phyloP scores from a whole-genome alignment of 2,329 filamentous ascomycete genomes.

The Diaporthe australafricana region DNA sequence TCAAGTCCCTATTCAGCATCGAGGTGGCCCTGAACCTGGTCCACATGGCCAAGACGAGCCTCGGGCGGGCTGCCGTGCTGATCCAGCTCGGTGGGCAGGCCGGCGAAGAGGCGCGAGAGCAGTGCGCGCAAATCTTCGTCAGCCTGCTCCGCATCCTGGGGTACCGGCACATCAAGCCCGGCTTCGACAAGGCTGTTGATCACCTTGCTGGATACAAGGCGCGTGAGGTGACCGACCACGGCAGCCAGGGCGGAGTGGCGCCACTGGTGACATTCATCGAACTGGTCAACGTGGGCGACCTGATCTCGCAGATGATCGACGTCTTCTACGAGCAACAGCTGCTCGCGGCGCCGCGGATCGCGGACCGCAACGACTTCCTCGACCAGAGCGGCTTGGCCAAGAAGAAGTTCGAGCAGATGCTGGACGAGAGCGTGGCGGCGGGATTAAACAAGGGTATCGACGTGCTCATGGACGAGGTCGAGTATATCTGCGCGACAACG shows the following conservation, averaged over 20 bases:
- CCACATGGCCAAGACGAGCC: slow-evolving; percentile 86
- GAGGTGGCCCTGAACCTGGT: slow-evolving; percentile 92
- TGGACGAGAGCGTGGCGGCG: slow-evolving; percentile 95
- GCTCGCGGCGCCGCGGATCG: slow-evolving; percentile 82
- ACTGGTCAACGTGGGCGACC: slow-evolving; percentile 95
- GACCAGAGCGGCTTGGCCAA: slow-evolving; percentile 93
- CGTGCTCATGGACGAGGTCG: slow-evolving; percentile 97
- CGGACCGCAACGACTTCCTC: slow-evolving; percentile 93
- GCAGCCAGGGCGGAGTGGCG: slow-evolving; percentile 77
- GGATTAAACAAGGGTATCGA: slow-evolving; percentile 98
- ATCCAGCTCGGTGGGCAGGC: slow-evolving; percentile 82
- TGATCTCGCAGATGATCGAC: slow-evolving; percentile 99
- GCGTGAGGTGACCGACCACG: slow-evolving; percentile 79
- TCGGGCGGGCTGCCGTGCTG: slow-evolving; percentile 88
- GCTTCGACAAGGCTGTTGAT: slow-evolving; percentile 91
- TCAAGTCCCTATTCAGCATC: slow-evolving; percentile 94
- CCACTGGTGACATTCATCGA: slow-evolving; percentile 96
- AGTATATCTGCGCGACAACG: slow-evolving; percentile 91
- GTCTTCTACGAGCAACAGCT: slow-evolving; percentile 96
- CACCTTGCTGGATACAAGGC: slow-evolving; percentile 94
- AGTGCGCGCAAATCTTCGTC: slow-evolving; percentile 92
- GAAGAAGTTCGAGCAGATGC: slow-evolving; percentile 98
- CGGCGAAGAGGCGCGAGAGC: slow-evolving; percentile 85
- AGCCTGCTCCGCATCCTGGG: slow-evolving; percentile 86
- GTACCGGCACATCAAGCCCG: slow-evolving; percentile 87